These are phyloP conservation scores for Desmodesmus armatus DNA, from an alignment of 139 green algal species.

Conservation along the genomic window DNA sequence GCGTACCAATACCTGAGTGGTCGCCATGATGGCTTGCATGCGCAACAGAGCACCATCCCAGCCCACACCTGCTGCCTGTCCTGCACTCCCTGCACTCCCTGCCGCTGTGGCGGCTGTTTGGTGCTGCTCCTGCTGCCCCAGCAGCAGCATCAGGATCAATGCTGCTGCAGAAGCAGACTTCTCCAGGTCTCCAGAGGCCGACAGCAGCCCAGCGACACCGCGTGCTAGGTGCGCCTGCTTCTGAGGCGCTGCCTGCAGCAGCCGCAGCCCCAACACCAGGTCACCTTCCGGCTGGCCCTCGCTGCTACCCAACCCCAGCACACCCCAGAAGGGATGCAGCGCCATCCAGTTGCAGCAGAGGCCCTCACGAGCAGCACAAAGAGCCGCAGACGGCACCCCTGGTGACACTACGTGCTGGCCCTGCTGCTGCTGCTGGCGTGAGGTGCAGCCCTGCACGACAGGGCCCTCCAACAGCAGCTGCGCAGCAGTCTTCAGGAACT, in stretches of 20 bases:
- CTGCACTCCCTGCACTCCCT: background rate
- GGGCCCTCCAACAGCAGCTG: conserved; percentile 6
- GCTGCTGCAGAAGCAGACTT: no score
- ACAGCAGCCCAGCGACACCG: no score
- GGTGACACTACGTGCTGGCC: background rate
- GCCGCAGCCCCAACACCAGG: background rate
- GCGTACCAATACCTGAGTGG: no score
- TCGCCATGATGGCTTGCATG: no score
- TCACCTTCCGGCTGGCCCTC: background rate
- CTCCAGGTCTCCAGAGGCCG: no score
- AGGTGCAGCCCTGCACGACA: background rate
- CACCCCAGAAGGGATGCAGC: no score
- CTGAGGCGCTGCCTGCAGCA: background rate
- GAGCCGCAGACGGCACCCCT: background rate
- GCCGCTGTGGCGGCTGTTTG: no score
- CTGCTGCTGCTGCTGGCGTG: background rate
- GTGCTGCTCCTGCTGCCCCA: no score
- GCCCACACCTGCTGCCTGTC: background rate
- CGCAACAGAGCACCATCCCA: background rate
- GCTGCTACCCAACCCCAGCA: background rate
- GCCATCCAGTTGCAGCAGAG: background rate
- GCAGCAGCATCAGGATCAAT: no score
- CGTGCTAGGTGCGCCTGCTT: no score
- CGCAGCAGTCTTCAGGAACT: background rate
- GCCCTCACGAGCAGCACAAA: background rate